Percentiles rank a stretch among this genome's conserved stretches.
Evolutionary conservation across 2,329 filamentous ascomycete species (phyloP).

Genomic region (Chalaropsis ovoidea): DNA sequence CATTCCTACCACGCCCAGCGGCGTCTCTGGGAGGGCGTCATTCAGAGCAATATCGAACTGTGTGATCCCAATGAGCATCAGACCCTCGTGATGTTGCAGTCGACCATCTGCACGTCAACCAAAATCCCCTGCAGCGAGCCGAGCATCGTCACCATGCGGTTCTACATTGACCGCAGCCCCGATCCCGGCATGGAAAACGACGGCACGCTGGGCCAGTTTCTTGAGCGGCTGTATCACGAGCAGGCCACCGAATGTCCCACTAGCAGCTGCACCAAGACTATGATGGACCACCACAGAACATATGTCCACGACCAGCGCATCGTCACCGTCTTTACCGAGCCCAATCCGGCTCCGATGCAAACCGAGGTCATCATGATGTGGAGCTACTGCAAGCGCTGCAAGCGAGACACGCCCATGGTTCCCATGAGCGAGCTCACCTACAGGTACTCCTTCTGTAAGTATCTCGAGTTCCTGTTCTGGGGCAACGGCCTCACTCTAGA

Average conservation of each 20-base stretch:
- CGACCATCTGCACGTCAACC: conserved; percentile 83
- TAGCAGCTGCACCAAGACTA: conserved; percentile 75
- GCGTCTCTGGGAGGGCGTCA: conserved; percentile 90
- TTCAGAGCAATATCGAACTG: conserved; percentile 75
- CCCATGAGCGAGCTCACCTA: conserved; percentile 90
- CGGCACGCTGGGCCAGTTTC: conserved; percentile 87
- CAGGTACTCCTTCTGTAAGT: conserved; percentile 98
- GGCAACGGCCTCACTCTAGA: conserved; percentile 68
- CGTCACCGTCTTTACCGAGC: conserved; percentile 79
- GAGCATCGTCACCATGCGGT: conserved; percentile 78
- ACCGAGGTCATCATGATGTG: conserved; percentile 78
- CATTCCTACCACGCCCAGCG: conserved; percentile 93
- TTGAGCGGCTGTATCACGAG: conserved; percentile 74
- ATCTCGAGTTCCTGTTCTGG: conserved; percentile 96
- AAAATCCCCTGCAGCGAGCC: conserved; percentile 90
- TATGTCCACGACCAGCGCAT: conserved; percentile 96
- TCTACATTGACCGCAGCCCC: conserved; percentile 86
- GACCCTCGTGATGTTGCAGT: conserved; percentile 90
- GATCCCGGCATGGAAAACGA: conserved; percentile 65
- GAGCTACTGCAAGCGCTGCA: conserved; percentile 89
- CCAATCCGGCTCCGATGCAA: conserved; percentile 37
- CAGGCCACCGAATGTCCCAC: conserved; percentile 69
- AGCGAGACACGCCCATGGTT: conserved; percentile 77
- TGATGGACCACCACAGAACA: conserved; percentile 88
- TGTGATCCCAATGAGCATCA: conserved; percentile 95